Percentiles rank a stretch among this genome's conserved stretches.
Evolutionary conservation across 441 rosid species (phyloP).

Genomic region (Dalechampia spathulata): DNA sequence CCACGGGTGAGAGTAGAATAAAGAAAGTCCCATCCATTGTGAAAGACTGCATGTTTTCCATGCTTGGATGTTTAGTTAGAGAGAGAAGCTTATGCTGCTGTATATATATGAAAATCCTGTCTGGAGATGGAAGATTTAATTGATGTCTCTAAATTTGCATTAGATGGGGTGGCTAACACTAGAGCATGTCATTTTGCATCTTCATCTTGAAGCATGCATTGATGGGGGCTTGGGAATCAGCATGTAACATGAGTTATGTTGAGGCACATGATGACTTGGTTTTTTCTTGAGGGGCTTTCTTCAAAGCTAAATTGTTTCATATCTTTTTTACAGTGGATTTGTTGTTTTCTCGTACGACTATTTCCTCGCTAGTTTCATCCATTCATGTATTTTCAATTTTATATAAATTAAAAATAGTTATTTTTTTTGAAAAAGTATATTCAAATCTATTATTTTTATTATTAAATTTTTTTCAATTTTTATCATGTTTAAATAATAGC

Average conservation of each 20-base stretch:
- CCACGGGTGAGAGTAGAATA: constrained; percentile 1
- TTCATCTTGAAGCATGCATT: background rate
- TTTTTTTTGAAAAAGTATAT: too few species aligned
- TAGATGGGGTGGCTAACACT: background rate
- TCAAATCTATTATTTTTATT: too few species aligned
- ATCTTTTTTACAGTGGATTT: too few species aligned
- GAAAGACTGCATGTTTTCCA: constrained; percentile 1
- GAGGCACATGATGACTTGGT: background rate
- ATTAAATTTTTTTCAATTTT: too few species aligned
- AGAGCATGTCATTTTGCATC: background rate
- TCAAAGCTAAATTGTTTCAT: too few species aligned
- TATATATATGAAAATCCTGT: constrained; percentile 32
- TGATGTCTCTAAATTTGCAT: background rate
- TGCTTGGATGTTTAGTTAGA: constrained; percentile 18
- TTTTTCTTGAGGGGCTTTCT: too few species aligned
- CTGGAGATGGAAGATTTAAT: constrained; percentile 19
- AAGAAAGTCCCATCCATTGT: background rate
- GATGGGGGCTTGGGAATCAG: background rate
- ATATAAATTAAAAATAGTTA: too few species aligned
- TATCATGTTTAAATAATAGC: too few species aligned
- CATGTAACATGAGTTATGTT: background rate
- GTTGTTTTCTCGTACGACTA: too few species aligned
- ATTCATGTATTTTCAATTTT: too few species aligned
- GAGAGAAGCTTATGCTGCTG: constrained; percentile 21
- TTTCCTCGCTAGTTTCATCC: too few species aligned